A percentile compares a stretch with the other conserved stretches of the same genome.
Evolutionary conservation across 1,284 basidiomycete genomes (phyloP).

Genomic region (Cryptococcus sp.): DNA sequence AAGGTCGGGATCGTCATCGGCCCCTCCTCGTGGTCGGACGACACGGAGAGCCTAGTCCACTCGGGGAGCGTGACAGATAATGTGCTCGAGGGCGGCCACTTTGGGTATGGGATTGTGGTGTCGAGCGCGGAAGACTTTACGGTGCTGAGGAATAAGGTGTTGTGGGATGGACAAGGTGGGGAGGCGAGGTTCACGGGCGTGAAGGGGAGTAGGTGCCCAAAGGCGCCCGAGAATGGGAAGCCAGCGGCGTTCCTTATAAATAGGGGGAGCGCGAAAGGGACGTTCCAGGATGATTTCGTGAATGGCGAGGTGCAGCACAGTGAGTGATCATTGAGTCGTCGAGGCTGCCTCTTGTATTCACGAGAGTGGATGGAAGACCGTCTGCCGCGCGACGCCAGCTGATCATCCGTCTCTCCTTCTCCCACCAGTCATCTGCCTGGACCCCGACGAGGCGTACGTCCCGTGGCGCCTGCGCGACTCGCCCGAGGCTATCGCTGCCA

Average conservation of each 20-base stretch:
- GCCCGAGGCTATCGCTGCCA: constrained; percentile 38
- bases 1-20: constrained; percentile 50
- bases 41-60: constrained; percentile 46
- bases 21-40: constrained; percentile 50
- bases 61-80: constrained; percentile 47
- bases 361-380: background rate
- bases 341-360: background rate
- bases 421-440: constrained; percentile 48
- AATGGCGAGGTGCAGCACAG: constrained; percentile 53
- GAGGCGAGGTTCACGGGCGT: constrained; percentile 42
- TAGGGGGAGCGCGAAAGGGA: constrained; percentile 41
- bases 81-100: constrained; percentile 39
- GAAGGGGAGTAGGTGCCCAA: constrained; percentile 42
- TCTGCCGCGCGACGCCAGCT: background rate
- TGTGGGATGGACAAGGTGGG: constrained; percentile 11
- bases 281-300: constrained; percentile 48
- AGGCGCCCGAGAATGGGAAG: constrained; percentile 45
- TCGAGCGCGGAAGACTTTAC: constrained; percentile 46
- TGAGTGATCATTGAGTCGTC: constrained; percentile 23
- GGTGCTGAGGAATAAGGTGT: constrained; percentile 39
- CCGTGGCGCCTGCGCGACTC: constrained; percentile 49
- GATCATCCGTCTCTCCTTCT: background rate
- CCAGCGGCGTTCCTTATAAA: constrained; percentile 49
- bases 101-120: constrained; percentile 51
- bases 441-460: constrained; percentile 40